Base-by-base conservation (phyloP, 352 stramenopile genomes). In the Phytophthora crassamura region DNA sequence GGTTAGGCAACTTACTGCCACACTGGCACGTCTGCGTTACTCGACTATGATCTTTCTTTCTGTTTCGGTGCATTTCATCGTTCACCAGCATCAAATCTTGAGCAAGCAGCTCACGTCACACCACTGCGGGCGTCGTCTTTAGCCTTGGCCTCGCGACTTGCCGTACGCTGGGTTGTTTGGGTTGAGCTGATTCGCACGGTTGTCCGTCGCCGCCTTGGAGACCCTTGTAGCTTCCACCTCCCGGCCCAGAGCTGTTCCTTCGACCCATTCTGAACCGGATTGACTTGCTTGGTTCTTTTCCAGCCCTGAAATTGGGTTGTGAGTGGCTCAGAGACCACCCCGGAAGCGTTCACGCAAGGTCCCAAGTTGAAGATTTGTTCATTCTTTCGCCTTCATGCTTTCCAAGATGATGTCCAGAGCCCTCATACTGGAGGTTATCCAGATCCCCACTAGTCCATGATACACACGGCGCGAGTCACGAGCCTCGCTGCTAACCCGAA, bases 121-220 rank as follows among this genome's bases (percentile, higher is more conserved):
- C 18, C 18, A 14, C 32, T 3, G n/a, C 15, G 16, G 34, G 48
- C n/a, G 20, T 16, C 7, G 12, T 8, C 30, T 33, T 40, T 64
- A 68, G 15, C 59, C 62, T 5, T 62, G 22, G 18, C 52, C 59
- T 12, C 65, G 65, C n/a, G 66, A 74, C 48, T 59, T 65, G 38
- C 71, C 8, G 42, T 78, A 84, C 18, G 57, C 28, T 0, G 59
- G 12, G 18, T 84, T 84, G 46, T 84, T 84, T 0, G 75, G 72
- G 18, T 84, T 84, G 7, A 81, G 34, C 32, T 84, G 75, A 35
- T 79, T 81, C 0, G 72, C 43, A 11, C 58, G 69, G 32, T 80
- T 78, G 41, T 80, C 69, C 2, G 36, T 47, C 1, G 69, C 51
- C 7, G 73, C 69, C 50, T 78, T 61, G 4, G 69, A 65, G 11